Evolutionary conservation across 345 rosid species (phyloP), one percentile per base, ranked within the genome.

Genomic region (Syzygium oleosum): DNA sequence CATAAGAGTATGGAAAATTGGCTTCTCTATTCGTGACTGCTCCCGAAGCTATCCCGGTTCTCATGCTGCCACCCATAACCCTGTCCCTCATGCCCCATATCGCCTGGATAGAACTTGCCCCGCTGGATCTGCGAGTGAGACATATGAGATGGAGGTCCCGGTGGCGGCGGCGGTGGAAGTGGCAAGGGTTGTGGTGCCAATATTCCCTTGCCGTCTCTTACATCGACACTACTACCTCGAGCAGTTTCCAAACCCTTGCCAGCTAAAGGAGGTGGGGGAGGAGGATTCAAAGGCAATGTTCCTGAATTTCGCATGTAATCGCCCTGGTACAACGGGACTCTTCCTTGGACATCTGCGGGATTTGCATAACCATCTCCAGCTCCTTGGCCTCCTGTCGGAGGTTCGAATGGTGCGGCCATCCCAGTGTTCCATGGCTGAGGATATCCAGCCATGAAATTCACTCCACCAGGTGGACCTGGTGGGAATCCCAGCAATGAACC

Each of bases 51-150:
- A 87, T 95, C 98, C 52, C 91, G 97, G 78, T 91, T 94, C 90
- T 95, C 98, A 83, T 94, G 96, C 83, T 92, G 94, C 98, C 98
- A 97, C 53, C 97, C 96, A 52, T 89, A 95, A 86, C 90, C 92
- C 84, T 91, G 98, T 52, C 93, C 90, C 9, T 95, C 98, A 90
- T 92, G 92, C 85, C 93, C 91, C 90, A 91, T 88, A 51, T 94
- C 94, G 46, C 92, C 90, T 0, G 91, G 78, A 87, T 92, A 93
- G 87, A 92, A 94, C 85, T 93, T 92, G 34, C 95, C 96, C 29
- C 94, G 93, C 54, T 92, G 91, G 88, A 84, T 88, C 89, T 91
- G 96, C 43, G 92, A 92, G 89, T 91, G 96, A 31, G 92, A 91
- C 79, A 89, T 49, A 34, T 91, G 89, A 52, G 92, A 92, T 14